Percentiles rank a stretch among this genome's conserved stretches.
These are phyloP conservation scores for Daedalea quercina DNA, from an alignment of 768 basidiomycete genomes.

Conservation along the genomic window DNA sequence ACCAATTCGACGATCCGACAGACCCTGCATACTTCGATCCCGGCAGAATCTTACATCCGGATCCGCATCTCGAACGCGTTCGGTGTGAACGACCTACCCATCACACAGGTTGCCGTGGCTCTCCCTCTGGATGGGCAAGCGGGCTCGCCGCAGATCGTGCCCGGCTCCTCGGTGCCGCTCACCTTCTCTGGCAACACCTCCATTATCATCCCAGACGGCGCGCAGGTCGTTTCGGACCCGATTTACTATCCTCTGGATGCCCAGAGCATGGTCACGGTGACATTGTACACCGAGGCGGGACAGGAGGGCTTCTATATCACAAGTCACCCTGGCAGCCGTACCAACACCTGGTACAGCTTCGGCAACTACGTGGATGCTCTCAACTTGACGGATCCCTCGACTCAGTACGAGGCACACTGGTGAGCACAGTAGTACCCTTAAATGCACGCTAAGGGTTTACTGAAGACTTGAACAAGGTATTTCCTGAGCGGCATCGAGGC, in stretches of 20 bases:
- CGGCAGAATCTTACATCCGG: conserved; percentile 26
- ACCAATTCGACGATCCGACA: conserved; percentile 42
- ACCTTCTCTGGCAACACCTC: conserved; percentile 39
- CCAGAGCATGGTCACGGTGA: conserved; percentile 34
- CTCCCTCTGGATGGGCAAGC: conserved; percentile 31
- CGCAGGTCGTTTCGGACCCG: conserved; percentile 39
- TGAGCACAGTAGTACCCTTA: conserved; percentile 11
- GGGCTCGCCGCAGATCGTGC: conserved; percentile 30
- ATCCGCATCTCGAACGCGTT: conserved; percentile 44
- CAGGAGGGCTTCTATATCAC: conserved; percentile 36
- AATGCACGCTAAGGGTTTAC: not conserved
- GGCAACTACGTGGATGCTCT: conserved; percentile 32
- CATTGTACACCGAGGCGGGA: conserved; percentile 33
- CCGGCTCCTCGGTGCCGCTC: conserved; percentile 27
- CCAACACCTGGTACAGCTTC: conserved; percentile 33
- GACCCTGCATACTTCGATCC: conserved; percentile 33
- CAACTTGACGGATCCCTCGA: conserved; percentile 28
- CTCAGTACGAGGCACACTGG: conserved; percentile 31
- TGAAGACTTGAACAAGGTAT: conserved; percentile 24
- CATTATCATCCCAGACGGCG: conserved; percentile 37
- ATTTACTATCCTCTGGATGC: conserved; percentile 32
- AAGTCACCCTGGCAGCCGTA: conserved; percentile 43
- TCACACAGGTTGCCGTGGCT: conserved; percentile 39
- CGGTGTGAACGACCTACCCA: conserved; percentile 33
- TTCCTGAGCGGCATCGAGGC: conserved; percentile 39